Evolutionary conservation across 148 eudicot genomes (phyloP), one percentile per base, ranked within the genome.

Genomic region (Amaranthus hypochondriacus): DNA sequence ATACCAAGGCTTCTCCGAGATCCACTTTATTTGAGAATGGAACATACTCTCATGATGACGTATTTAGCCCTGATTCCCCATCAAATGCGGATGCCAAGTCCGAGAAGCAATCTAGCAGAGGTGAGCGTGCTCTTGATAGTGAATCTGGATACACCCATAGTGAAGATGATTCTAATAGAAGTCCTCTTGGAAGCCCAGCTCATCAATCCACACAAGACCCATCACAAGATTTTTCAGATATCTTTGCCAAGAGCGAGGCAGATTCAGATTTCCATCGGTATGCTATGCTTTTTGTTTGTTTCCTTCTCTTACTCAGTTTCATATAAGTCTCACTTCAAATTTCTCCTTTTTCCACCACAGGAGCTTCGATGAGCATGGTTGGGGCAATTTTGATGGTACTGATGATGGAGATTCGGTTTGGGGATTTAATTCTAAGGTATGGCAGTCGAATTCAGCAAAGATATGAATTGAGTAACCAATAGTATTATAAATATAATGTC

Each of bases 341-440:
- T 54, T 18, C 48, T 13, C 46, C 11, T 58, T 75, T 70, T 54
- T 39, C 67, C 74, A 72, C 70, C 13, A 43, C 89, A 93, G 92
- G 81, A 78, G 89, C 84, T 92, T 92, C 79, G 96, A 90, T 71
- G 97, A 92, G 21, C 89, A 85, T 50, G 73, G 81, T 63, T 95
- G 97, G 97, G 99, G 96, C 56, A 86, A 81, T 39, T 95, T 92
- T 65, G 96, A 89, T 80, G 89, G 87, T 70, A 92, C 84, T 68
- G 97, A 92, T 83, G 99, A 95, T 81, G 76, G 75, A 61, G 97
- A 95, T 82, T 95, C 99, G 43, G 93, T 95, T 49, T 92, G 99
- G 99, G 99, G 97, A 66, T 85, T 88, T 68, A 86, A 79, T 76
- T 68, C 89, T 70, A 92, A 87, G 90, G 99, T 89, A 74, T 75